Base-by-base conservation (phyloP, 768 basidiomycete species). In the Termitomyces sp. region DNA sequence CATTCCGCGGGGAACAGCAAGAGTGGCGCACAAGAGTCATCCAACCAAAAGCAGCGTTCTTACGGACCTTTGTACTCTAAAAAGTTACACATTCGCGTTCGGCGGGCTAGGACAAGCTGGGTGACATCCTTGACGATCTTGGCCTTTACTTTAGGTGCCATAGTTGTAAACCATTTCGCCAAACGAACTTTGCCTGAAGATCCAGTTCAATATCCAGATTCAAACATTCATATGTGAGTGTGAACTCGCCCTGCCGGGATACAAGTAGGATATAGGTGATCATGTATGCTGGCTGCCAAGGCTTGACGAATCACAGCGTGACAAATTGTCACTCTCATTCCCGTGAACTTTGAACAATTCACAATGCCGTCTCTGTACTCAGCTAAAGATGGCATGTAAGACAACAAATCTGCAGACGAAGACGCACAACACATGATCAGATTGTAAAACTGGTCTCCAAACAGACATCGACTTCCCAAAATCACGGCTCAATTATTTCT, bases 61-160 rank as follows among this genome's bases (percentile, higher is more conserved):
- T 30, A 65, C 82, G 63, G 60, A 93, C 96, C 96, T 79, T 98
- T 98, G 81, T 98, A 98, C 72, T 99, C 97, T 54, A 99, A 74
- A 69, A 99, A 94, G 75, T 99, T 99, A 72, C 95, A 98, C 95
- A 97, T 98, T 62, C 94, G 82, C 57, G 97, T 96, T 61, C 97
- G 82, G 48, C 97, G 83, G 47, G 94, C 95, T 47, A 98, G 81
- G 42, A 99, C 97, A 53, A 98, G 82, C 74, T 98, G 96, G 0
- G 97, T 99, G 20, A 98, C 95, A 73, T 99, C 97, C 78, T 98
- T 98, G 65, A 98, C 91, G 68, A 98, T 98, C 84, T 98, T 98
- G 54, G 85, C 85, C 76, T 96, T 97, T 52, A 79, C 78, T 72
- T 97, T 96, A 20, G 92, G 85, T 28, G 91, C 80, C 79, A 97